phyloP scores from a whole-genome alignment of 106 monocot genomes.

The Phalaenopsis equestris region DNA sequence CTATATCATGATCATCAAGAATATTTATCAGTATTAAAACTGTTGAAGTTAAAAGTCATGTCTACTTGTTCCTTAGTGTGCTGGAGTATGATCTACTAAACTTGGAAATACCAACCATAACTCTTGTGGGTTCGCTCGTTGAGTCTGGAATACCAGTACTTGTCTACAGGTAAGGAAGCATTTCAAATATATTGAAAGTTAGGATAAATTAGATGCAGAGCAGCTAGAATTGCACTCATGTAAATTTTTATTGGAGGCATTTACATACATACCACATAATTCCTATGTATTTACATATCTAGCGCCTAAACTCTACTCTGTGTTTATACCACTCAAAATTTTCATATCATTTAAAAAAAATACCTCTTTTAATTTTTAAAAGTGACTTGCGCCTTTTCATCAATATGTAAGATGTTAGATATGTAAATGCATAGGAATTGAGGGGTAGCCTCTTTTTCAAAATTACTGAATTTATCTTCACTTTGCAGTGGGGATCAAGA shows the following conservation, averaged over 20 bases:
- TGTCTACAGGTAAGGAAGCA: constrained; percentile 70
- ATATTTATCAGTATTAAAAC: neutral
- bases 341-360: too few species aligned
- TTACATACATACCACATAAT: too few species aligned
- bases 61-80: constrained; percentile 31
- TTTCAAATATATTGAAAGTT: neutral
- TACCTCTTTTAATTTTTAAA: too few species aligned
- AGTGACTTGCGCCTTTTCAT: too few species aligned
- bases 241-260: too few species aligned
- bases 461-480: neutral
- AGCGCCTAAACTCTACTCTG: too few species aligned
- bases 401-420: too few species aligned
- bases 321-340: too few species aligned
- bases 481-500: constrained; percentile 89
- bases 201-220: neutral
- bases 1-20: neutral
- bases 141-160: constrained; percentile 74
- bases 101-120: constrained; percentile 83
- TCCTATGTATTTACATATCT: too few species aligned
- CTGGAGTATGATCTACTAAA: constrained; percentile 84
- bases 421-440: too few species aligned
- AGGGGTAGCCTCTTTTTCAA: neutral
- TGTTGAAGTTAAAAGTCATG: neutral
- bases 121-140: constrained; percentile 66
- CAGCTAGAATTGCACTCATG: too few species aligned